Base-by-base conservation (phyloP, 208 protist species). In the Leishmania major region DNA sequence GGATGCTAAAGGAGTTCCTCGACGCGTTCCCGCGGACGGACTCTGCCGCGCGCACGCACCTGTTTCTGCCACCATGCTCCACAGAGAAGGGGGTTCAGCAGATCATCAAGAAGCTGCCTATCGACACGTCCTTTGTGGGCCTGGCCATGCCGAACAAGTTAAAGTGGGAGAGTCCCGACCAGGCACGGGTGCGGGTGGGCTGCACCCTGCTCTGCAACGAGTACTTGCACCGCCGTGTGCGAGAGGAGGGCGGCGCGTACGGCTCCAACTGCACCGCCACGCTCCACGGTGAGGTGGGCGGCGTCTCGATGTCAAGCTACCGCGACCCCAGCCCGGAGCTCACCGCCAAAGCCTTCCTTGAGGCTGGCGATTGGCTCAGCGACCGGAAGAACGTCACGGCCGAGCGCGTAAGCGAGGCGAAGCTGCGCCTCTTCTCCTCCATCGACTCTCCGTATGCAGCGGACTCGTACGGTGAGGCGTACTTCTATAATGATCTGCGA, bases 181-280 rank as follows among this genome's bases (percentile, higher is more conserved):
- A 96, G 82, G 91, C 93, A 15, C 83, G 90, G n/a, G 82, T 95
- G 67, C 94, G 93, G 43, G 92, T 97, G 22, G 95, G 86, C 47
- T 91, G 86, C 66, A 86, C 92, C 73, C 79, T 97, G 69, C 89
- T 97, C 25, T 80, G 81, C 64, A 96, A 96, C 78, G 93, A 98
- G 83, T 97, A 92, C 86, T 87, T 98, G 71, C 96, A 98, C 85
- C 92, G 92, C 75, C 89, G 91, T 7, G 92, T 98, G 77, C 93
- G 96, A 31, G 96, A 98, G 78, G 94, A 98, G 81, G 96, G 96
- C 40, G 96, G 96, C 28, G 96, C 96, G 55, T 98, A 98, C 88
- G 96, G 96, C 49, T 87, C 89, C 35, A 80, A 85, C 73, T 88
- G 88, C 40, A 55, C 82, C n/a, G 84, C 94, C 43, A 96, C 92